Conservation (phyloP, 768 basidiomycete species). For the Amanita molliuscula region DNA sequence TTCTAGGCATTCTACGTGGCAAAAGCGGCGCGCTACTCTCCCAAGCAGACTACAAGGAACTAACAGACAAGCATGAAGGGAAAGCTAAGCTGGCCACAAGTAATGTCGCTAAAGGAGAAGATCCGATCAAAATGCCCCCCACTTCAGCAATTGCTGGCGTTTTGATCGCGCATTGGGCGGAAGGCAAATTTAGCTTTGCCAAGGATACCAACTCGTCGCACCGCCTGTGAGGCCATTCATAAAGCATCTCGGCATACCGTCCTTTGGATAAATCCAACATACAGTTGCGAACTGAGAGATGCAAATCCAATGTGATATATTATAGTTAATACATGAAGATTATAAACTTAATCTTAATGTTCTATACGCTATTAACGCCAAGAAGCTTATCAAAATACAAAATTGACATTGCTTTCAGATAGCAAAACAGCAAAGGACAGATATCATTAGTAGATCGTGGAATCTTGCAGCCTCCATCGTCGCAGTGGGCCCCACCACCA, state of each 20-base stretch:
- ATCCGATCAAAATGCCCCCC: constrained; percentile 68
- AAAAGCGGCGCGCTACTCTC: constrained; percentile 37
- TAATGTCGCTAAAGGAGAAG: constrained; percentile 20
- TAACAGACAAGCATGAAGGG: constrained; percentile 28
- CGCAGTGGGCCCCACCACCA: constrained; percentile 80
- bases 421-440: neutral
- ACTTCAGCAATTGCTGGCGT: constrained; percentile 75
- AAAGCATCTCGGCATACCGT: neutral
- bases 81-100: constrained; percentile 10
- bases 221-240: constrained; percentile 11
- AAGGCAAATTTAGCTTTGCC: constrained; percentile 38
- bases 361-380: neutral
- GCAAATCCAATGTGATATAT: neutral
- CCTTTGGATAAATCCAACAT: neutral
- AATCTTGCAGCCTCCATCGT: constrained; percentile 68
- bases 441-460: constrained; percentile 47
- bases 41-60: constrained; percentile 39
- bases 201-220: constrained; percentile 7
- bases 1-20: constrained; percentile 54
- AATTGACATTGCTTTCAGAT: neutral
- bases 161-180: constrained; percentile 74
- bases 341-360: neutral
- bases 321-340: too few species aligned
- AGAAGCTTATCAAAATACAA: neutral
- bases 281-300: neutral